Percentiles rank a stretch among this genome's conserved stretches.
phyloP scores from a whole-genome alignment of 2,329 filamentous ascomycete species.

The Stachybotrys chlorohalonatus region DNA sequence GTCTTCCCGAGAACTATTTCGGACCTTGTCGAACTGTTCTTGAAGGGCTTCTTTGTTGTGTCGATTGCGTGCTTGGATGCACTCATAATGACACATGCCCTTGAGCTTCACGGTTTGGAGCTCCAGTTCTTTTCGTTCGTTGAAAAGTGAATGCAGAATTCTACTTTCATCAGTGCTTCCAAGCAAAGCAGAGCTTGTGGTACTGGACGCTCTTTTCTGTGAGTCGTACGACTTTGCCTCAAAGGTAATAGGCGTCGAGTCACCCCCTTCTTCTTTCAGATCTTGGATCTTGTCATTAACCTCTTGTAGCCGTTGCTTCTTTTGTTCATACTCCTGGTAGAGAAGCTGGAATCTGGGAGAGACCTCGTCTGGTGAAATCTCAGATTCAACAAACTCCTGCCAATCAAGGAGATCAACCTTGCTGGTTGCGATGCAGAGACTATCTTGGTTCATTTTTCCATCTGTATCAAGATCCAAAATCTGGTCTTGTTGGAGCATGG shows the following conservation, averaged over 20 bases:
- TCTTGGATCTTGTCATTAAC: neutral
- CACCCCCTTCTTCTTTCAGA: neutral
- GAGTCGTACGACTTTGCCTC: no score
- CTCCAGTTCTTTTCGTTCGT: neutral
- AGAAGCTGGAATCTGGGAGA: neutral
- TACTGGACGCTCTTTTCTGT: neutral
- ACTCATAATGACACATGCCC: neutral
- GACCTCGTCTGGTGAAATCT: conserved; percentile 2
- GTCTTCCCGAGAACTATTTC: neutral
- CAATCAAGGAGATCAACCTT: conserved; percentile 6
- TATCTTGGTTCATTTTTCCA: conserved; percentile 2
- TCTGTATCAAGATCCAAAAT: conserved; percentile 6
- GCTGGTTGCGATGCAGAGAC: neutral
- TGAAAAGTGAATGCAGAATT: neutral
- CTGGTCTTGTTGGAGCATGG: conserved; percentile 4
- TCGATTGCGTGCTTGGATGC: conserved; percentile 6
- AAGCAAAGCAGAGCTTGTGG: neutral
- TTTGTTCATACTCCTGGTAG: neutral
- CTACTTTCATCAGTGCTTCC: neutral
- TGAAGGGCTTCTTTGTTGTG: conserved; percentile 1
- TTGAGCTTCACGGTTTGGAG: neutral
- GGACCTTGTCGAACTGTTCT: neutral
- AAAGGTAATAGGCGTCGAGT: no score
- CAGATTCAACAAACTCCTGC: neutral
- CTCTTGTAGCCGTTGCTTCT: neutral